These are phyloP conservation scores for Bauhinia variegata DNA, from an alignment of 306 rosid genomes.

Conservation along the genomic window DNA sequence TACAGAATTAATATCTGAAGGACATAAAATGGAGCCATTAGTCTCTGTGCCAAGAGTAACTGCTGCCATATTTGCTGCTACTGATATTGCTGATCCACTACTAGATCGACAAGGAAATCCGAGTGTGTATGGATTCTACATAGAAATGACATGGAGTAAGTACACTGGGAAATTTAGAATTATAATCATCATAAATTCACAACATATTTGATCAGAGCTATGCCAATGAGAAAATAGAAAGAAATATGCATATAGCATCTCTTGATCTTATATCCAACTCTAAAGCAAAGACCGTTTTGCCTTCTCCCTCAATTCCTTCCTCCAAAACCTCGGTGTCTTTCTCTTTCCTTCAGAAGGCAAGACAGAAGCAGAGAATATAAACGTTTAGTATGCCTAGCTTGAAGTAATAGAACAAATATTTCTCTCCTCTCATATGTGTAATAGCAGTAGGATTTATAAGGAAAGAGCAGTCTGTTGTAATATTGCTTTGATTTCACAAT, in stretches of 20 bases:
- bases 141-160: not conserved
- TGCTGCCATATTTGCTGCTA: conserved; percentile 64
- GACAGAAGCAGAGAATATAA: too few species aligned
- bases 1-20: conserved; percentile 46
- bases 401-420: too few species aligned
- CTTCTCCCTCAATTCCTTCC: not conserved
- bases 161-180: not conserved
- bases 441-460: too few species aligned
- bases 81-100: conserved; percentile 68
- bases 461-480: not conserved
- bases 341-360: too few species aligned
- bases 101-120: conserved; percentile 62
- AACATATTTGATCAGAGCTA: too few species aligned
- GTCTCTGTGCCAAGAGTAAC: conserved; percentile 64
- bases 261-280: not conserved
- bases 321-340: too few species aligned
- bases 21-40: conserved; percentile 63
- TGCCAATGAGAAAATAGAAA: too few species aligned
- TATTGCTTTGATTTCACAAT: not conserved
- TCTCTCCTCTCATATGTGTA: too few species aligned
- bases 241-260: too few species aligned
- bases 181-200: not conserved
- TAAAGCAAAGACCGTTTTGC: not conserved
- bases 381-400: too few species aligned
- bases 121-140: conserved; percentile 55